Base-by-base conservation (phyloP, 106 monocot species). In the Phalaenopsis equestris region DNA sequence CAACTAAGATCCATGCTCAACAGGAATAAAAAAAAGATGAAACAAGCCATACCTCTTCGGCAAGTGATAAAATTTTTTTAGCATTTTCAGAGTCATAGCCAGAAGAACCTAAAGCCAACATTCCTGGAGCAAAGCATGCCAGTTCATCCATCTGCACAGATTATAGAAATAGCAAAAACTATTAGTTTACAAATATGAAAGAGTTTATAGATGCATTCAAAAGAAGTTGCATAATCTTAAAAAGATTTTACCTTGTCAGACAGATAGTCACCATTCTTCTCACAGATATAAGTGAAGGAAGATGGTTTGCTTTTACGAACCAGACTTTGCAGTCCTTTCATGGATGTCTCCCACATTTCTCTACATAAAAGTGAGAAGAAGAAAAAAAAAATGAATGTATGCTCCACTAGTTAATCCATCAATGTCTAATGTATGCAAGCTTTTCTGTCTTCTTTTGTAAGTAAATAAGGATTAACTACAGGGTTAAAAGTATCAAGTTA, bases 301-400 rank as follows among this genome's bases (percentile, higher is more conserved):
- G 95, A 93, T 78, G 92, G 92, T 8, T 87, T 93, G 30, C 85
- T 91, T 81, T 85, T 95, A 24, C 82, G 84, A 75, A 91, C 73
- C 77, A 95, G 86, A 75, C 87, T 95, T 67, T 83, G 68, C 47
- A 95, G 81, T 18, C 95, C 95, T 78, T 89, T 81, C 95, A 95
- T 91, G 72, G 95, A 95, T 82, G 87, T 91, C 82, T 95, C 93
- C 95, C 95, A 95, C 95, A 95, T 95, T 89, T 92, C 79, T 88
- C 95, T 95, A 80, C 55, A 41, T 52, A n/a, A 43, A 75, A 19
- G 41, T 8, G 49, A 68, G 36, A 68, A 68, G 68, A 68, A 68
- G 12, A 68, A 0, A 36, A 37, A 36, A 68, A 36, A 12, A 68
- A 68, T 68, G 68, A 68, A 19, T 24, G 36, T 2, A 68, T 37